These are phyloP conservation scores for Eucalyptus pauciflora DNA, from an alignment of 345 rosid genomes.

Conservation along the genomic window DNA sequence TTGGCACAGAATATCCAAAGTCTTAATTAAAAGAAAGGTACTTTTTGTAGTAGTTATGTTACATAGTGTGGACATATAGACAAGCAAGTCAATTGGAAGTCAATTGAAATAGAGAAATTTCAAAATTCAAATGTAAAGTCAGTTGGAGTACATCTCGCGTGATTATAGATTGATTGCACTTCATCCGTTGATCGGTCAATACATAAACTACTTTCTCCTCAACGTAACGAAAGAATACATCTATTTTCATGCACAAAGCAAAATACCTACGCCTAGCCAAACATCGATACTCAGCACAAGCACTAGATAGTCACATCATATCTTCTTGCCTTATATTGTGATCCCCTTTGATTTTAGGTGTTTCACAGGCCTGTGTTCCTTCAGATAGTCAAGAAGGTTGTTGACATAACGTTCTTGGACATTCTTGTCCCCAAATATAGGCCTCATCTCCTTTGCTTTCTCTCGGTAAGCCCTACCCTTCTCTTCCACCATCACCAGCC, in stretches of 20 bases:
- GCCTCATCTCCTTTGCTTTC: slow-evolving; percentile 6
- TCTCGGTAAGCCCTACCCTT: slow-evolving; percentile 13
- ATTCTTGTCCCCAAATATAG: background rate
- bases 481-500: too few species aligned
- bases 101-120: background rate
- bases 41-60: background rate
- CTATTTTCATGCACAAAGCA: background rate
- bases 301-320: background rate
- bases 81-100: background rate
- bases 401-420: background rate
- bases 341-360: background rate
- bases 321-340: background rate
- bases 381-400: background rate
- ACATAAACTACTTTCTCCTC: background rate
- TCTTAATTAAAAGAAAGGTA: background rate
- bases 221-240: background rate
- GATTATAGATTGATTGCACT: background rate
- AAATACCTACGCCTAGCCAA: background rate
- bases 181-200: background rate
- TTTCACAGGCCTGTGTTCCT: background rate
- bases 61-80: background rate
- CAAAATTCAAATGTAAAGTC: background rate
- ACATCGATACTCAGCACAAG: background rate
- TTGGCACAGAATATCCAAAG: background rate
- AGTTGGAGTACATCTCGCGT: background rate